Evolutionary conservation across 257 asterid species (phyloP), one percentile per base, ranked within the genome.

Genomic region (Nyctanthes arbortristis): DNA sequence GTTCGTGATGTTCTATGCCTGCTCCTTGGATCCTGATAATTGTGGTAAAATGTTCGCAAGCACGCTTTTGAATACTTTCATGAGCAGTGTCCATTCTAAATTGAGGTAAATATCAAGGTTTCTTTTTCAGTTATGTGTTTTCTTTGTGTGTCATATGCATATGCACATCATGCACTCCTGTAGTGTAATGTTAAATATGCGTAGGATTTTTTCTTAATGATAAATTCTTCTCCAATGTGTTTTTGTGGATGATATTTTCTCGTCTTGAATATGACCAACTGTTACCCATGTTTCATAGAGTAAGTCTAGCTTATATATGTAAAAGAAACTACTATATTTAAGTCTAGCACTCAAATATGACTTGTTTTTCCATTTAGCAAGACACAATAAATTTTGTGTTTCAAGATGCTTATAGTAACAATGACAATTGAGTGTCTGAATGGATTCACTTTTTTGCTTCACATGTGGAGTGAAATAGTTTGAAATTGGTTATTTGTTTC

Each of bases 1-100:
- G 99, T 94, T 94, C 82, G 84, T 94, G 75, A 76, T 91, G 79
- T 94, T 91, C 83, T 94, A 94, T 73, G 93, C 92, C 70, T 89
- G 99, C 84, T 91, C 99, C 6, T 81, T 94, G 80, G 99, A 94
- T 81, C 97, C 99, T 63, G 92, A 85, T 31, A 68, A 65, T 62
- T 91, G 99, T 30, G 99, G 99, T 36, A 70, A 72, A 70, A 80
- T 73, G 78, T 91, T 94, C 75, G 84, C 80, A 39, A 62, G 65
- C 52, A 56, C 71, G 35, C 93, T 94, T 55, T 56, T 83, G 31
- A 61, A 81, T 75, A 80, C 72, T 49, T 94, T 88, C 80, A 76
- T 79, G 83, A 76, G 77, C 67, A 57, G 90, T 74, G 24, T 54
- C 73, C 73, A 61, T 77, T 85, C 89, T 63, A 86, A 74, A 65